phyloP scores from a whole-genome alignment of 2,329 filamentous ascomycete species.

The Aureobasidium namibiae region DNA sequence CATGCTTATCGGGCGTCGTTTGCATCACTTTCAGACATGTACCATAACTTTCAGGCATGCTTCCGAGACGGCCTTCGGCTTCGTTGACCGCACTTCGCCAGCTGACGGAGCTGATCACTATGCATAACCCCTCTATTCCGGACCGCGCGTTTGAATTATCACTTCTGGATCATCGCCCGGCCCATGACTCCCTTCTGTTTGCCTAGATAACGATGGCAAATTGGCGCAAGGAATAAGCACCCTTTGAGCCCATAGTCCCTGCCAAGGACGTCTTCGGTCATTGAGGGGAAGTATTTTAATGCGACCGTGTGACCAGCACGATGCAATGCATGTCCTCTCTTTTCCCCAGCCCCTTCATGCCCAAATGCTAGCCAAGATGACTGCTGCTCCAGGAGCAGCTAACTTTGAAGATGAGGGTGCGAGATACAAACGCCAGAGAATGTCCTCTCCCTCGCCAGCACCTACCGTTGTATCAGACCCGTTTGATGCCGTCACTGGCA shows the following conservation, averaged over 20 bases:
- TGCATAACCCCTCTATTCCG: conserved; percentile 5
- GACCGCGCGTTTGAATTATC: conserved; percentile 1
- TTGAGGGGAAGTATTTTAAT: conserved; percentile 9
- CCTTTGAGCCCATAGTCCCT: background rate
- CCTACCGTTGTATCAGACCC: background rate
- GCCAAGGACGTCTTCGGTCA: conserved; percentile 9
- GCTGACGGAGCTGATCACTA: background rate
- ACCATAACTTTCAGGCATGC: too few relatives aligned
- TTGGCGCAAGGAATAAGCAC: background rate
- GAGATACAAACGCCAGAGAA: conserved; percentile 7
- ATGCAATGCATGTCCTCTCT: background rate
- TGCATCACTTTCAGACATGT: background rate
- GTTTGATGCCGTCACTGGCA: background rate
- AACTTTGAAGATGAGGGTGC: conserved; percentile 2
- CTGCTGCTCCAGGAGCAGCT: background rate
- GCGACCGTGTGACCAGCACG: conserved; percentile 2
- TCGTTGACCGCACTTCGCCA: background rate
- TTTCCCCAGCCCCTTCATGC: background rate
- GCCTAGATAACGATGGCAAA: conserved; percentile 6
- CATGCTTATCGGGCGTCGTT: conserved; percentile 8
- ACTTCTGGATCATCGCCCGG: background rate
- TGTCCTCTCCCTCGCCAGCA: conserved; percentile 3
- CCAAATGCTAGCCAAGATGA: conserved; percentile 1
- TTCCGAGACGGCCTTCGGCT: background rate
- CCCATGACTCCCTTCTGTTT: conserved; percentile 8